Percentiles rank a stretch among this genome's conserved stretches.
These are phyloP conservation scores for Ottelia alismoides DNA, from an alignment of 106 monocot species.

Conservation along the genomic window DNA sequence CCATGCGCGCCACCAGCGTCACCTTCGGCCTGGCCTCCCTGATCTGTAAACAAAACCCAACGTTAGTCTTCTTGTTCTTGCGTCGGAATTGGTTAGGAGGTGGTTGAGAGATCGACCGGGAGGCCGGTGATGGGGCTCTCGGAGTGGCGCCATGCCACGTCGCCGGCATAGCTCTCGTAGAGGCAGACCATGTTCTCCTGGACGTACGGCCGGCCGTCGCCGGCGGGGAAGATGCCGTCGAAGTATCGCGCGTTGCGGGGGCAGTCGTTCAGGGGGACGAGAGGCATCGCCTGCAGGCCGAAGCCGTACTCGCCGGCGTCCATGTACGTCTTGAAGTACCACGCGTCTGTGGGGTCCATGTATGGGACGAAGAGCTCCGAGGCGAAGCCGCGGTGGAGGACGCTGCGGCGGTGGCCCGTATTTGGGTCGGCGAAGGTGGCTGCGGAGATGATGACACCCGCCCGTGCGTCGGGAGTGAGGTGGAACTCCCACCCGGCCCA, in stretches of 20 bases:
- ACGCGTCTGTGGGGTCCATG: slow-evolving; percentile 94
- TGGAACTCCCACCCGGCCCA: slow-evolving; percentile 96
- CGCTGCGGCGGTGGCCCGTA: slow-evolving; percentile 34
- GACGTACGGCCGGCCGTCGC: slow-evolving; percentile 65
- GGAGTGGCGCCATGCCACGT: slow-evolving; percentile 84
- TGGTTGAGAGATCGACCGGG: no score
- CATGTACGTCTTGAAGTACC: slow-evolving; percentile 99
- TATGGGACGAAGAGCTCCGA: slow-evolving; percentile 96
- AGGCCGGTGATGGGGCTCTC: slow-evolving; percentile 80
- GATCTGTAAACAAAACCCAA: slow-evolving; percentile 28
- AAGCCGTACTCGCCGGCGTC: slow-evolving; percentile 97
- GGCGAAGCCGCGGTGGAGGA: slow-evolving; percentile 60
- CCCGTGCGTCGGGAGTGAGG: slow-evolving; percentile 62
- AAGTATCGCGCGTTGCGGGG: slow-evolving; percentile 71
- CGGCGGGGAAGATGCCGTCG: slow-evolving; percentile 65
- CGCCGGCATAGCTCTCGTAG: slow-evolving; percentile 73
- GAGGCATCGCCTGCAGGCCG: slow-evolving; percentile 78
- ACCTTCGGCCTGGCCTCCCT: slow-evolving; percentile 85
- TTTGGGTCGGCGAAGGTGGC: slow-evolving; percentile 34
- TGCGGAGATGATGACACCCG: slow-evolving; percentile 59
- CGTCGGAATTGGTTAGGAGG: no score
- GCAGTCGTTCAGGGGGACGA: slow-evolving; percentile 88
- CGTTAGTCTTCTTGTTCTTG: no score
- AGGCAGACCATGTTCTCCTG: slow-evolving; percentile 66
- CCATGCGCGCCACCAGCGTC: slow-evolving; percentile 91